phyloP scores from a whole-genome alignment of 257 asterid species.

The Mentha longifolia region DNA sequence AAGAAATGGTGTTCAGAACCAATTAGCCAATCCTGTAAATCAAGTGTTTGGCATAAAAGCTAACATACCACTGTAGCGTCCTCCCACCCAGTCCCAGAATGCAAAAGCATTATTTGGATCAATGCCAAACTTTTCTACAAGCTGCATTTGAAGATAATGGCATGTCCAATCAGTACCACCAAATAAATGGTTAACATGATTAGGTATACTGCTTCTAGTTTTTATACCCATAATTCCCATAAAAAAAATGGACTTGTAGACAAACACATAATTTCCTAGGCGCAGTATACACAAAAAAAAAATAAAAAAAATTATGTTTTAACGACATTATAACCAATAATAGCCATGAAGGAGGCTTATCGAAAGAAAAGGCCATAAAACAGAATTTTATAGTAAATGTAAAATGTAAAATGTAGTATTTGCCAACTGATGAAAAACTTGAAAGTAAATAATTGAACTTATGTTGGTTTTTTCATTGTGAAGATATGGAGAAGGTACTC shows the following conservation, averaged over 20 bases:
- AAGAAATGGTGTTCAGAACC: constrained; percentile 42
- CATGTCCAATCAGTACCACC: constrained; percentile 29
- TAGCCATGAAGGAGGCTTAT: constrained; percentile 24
- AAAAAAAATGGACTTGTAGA: constrained; percentile 12
- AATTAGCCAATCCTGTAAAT: constrained; percentile 30
- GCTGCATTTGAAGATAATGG: constrained; percentile 54
- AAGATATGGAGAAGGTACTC: constrained; percentile 33
- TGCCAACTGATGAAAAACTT: background rate
- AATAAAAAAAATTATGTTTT: background rate
- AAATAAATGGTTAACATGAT: constrained; percentile 25
- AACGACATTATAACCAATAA: constrained; percentile 16
- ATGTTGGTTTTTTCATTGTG: constrained; percentile 30
- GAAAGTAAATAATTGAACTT: constrained; percentile 15
- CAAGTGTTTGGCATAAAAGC: constrained; percentile 25
- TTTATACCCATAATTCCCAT: constrained; percentile 20
- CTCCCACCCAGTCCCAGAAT: constrained; percentile 99
- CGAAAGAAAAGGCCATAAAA: constrained; percentile 2
- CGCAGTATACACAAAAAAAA: constrained; percentile 6
- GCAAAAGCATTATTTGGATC: constrained; percentile 99
- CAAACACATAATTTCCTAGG: constrained; percentile 1
- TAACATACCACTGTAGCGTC: constrained; percentile 84
- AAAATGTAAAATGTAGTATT: too few species aligned
- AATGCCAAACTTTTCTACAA: constrained; percentile 95
- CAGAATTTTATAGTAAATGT: background rate
- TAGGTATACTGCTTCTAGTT: constrained; percentile 16